Evolutionary conservation across 805 yeast genomes (phyloP).

Genomic region (Pichia eremophila): DNA sequence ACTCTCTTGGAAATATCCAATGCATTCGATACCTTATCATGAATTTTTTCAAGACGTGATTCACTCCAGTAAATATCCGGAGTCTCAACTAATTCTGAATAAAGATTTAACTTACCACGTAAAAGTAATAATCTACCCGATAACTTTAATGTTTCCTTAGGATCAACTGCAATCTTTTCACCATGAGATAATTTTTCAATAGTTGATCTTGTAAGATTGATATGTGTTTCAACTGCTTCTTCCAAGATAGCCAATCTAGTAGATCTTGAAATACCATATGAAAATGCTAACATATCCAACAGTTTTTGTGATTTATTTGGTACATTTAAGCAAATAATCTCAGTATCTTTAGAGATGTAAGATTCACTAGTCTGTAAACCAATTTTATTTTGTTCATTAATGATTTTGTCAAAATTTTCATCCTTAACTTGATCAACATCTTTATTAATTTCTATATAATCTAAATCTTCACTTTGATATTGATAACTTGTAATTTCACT

Average conservation of each 20-base stretch:
- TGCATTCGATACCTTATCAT: constrained; percentile 57
- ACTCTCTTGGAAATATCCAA: constrained; percentile 75
- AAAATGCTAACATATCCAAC: constrained; percentile 79
- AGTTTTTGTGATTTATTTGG: constrained; percentile 35
- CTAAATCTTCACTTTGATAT: constrained; percentile 81
- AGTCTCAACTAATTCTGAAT: constrained; percentile 82
- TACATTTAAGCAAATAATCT: constrained; percentile 59
- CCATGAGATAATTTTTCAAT: constrained; percentile 66
- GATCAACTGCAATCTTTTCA: constrained; percentile 37
- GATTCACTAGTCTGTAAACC: constrained; percentile 20
- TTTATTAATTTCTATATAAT: constrained; percentile 36
- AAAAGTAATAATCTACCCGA: constrained; percentile 71
- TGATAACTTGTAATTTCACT: constrained; percentile 41
- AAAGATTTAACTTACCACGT: constrained; percentile 75
- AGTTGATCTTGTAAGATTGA: constrained; percentile 50
- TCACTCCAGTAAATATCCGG: constrained; percentile 94
- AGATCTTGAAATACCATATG: constrained; percentile 79
- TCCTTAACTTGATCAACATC: neutral
- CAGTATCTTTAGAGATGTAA: constrained; percentile 39
- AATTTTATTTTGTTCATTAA: neutral
- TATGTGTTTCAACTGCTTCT: constrained; percentile 56
- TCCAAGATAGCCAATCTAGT: constrained; percentile 80
- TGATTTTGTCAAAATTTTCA: neutral
- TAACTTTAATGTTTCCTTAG: constrained; percentile 51
- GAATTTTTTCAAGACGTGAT: constrained; percentile 71